Evolutionary conservation across 208 protist genomes (phyloP).

Genomic region (Balamuthia mandrillaris): DNA sequence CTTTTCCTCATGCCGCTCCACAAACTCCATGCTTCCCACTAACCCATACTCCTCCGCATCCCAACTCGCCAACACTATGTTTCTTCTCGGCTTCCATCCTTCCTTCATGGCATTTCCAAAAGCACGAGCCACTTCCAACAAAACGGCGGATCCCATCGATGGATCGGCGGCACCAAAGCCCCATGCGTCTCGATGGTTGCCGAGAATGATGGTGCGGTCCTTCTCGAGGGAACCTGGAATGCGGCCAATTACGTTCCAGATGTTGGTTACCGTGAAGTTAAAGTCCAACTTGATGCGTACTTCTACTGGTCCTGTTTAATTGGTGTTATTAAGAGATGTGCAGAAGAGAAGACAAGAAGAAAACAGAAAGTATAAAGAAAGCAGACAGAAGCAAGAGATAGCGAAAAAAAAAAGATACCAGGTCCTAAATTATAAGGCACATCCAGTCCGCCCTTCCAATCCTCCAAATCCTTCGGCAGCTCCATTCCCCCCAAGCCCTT

Average conservation of each 20-base stretch:
- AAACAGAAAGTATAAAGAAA: no score
- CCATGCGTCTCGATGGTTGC: slow-evolving; percentile 41
- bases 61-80: slow-evolving; percentile 36
- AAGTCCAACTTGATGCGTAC: slow-evolving; percentile 1
- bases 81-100: slow-evolving; percentile 40
- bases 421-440: no score
- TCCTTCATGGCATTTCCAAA: background rate
- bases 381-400: no score
- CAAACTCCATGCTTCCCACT: slow-evolving; percentile 27
- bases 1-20: background rate
- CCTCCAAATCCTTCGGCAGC: background rate
- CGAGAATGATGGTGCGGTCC: slow-evolving; percentile 19
- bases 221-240: background rate
- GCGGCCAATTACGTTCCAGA: slow-evolving; percentile 19
- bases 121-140: slow-evolving; percentile 23
- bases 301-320: background rate
- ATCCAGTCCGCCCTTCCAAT: no score
- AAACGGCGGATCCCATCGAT: background rate
- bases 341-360: background rate
- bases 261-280: background rate
- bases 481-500: background rate
- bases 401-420: no score
- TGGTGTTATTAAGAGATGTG: background rate
- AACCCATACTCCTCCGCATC: slow-evolving; percentile 45
- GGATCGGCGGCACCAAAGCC: slow-evolving; percentile 40